Conservation (phyloP, 257 asterid species). For the Solanum ahanhuiri region DNA sequence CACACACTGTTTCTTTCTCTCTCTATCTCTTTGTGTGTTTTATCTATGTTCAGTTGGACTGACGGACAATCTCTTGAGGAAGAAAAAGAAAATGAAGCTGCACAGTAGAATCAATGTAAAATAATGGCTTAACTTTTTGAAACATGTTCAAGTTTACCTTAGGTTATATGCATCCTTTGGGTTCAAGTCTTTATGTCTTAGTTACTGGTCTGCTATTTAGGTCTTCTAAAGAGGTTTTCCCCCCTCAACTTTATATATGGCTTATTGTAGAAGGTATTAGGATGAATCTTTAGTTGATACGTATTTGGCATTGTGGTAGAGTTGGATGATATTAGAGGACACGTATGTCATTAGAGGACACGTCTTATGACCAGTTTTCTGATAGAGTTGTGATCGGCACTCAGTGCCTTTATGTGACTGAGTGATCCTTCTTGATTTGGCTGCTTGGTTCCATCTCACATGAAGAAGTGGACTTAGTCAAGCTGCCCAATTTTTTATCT, state of each 20-base stretch:
- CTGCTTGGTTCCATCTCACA: not conserved
- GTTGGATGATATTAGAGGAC: not conserved
- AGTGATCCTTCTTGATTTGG: not conserved
- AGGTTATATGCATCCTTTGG: not conserved
- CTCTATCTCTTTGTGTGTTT: not conserved
- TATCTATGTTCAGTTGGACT: not conserved
- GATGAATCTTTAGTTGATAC: not conserved
- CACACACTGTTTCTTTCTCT: not conserved
- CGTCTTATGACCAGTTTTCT: not conserved
- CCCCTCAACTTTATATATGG: not conserved
- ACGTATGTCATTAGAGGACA: not conserved
- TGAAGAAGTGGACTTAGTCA: not conserved
- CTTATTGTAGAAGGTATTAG: not conserved
- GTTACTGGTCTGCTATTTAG: not conserved
- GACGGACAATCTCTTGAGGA: not conserved
- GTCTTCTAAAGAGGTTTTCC: not conserved
- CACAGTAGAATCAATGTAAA: not conserved
- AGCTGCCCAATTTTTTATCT: not conserved
- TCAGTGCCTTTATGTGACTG: not conserved
- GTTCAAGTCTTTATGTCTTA: not conserved
- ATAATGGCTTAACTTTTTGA: not conserved
- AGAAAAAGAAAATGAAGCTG: not conserved
- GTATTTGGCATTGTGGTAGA: not conserved
- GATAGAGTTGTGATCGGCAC: not conserved
- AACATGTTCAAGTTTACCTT: not conserved